These are phyloP conservation scores for Fragaria nilgerrensis DNA, from an alignment of 306 rosid species.

Conservation along the genomic window DNA sequence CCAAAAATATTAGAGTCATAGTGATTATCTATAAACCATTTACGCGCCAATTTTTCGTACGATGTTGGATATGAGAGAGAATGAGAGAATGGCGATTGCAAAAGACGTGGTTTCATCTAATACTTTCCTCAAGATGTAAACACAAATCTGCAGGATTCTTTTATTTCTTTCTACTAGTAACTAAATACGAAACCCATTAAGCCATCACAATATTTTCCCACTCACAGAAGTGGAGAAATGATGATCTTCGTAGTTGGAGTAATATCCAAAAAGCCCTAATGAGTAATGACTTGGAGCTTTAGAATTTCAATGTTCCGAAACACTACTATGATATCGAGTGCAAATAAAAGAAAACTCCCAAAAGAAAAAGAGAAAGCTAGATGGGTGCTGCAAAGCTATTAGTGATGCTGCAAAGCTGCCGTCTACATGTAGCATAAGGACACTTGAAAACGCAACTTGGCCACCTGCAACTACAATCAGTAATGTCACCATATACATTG, in stretches of 20 bases:
- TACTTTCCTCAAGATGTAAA: not conserved
- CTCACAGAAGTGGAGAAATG: not conserved
- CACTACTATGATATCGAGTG: too few species aligned
- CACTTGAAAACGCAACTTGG: not conserved
- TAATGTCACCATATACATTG: not conserved
- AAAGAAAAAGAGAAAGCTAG: too few species aligned
- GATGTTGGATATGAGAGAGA: not conserved
- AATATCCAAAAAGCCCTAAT: too few species aligned
- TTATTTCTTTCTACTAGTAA: not conserved
- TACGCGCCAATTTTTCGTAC: too few species aligned
- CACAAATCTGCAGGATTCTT: not conserved
- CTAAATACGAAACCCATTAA: not conserved
- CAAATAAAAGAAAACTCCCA: too few species aligned
- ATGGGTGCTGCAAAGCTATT: not conserved
- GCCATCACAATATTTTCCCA: not conserved
- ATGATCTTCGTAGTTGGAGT: not conserved
- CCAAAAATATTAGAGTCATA: too few species aligned
- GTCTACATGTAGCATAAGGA: not conserved
- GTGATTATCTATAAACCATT: too few species aligned
- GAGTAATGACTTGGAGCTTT: too few species aligned
- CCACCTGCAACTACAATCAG: not conserved
- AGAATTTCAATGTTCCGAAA: too few species aligned
- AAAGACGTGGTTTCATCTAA: not conserved
- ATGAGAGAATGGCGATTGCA: not conserved
- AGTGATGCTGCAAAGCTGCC: not conserved